Percentiles rank a stretch among this genome's conserved stretches.
These are phyloP conservation scores for Alternaria metachromatica DNA, from an alignment of 2,329 filamentous ascomycete genomes.

Conservation along the genomic window DNA sequence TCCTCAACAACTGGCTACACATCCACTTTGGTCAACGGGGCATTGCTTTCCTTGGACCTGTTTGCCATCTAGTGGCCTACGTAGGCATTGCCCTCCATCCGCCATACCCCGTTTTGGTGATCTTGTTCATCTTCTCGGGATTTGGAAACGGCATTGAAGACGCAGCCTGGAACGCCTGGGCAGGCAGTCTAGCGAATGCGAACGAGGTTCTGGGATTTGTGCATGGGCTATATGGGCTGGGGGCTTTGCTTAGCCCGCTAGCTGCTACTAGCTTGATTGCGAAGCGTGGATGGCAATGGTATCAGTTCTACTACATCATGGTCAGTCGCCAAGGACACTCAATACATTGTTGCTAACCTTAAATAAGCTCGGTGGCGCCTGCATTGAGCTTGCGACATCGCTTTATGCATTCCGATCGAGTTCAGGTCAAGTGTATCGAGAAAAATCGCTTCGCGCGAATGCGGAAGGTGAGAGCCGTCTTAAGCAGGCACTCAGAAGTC, in stretches of 20 bases:
- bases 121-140: slow-evolving; percentile 69
- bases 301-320: slow-evolving; percentile 76
- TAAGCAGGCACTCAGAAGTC: slow-evolving; percentile 53
- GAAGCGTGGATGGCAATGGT: slow-evolving; percentile 67
- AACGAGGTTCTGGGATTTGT: slow-evolving; percentile 76
- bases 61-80: slow-evolving; percentile 69
- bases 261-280: slow-evolving; percentile 74
- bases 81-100: slow-evolving; percentile 69
- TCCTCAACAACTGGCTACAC: slow-evolving; percentile 69
- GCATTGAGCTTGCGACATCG: slow-evolving; percentile 62
- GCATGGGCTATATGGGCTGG: slow-evolving; percentile 73
- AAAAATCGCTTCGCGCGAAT: slow-evolving; percentile 50
- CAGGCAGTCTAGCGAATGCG: slow-evolving; percentile 71
- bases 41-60: slow-evolving; percentile 69
- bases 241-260: slow-evolving; percentile 71
- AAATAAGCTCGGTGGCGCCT: slow-evolving; percentile 52
- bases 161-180: slow-evolving; percentile 65
- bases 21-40: slow-evolving; percentile 71
- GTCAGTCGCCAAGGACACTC: background rate
- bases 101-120: slow-evolving; percentile 68
- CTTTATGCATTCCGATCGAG: slow-evolving; percentile 67
- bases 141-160: slow-evolving; percentile 73
- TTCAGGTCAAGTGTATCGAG: slow-evolving; percentile 63
- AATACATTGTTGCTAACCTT: background rate
- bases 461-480: slow-evolving; percentile 54